These are phyloP conservation scores for Penicillium sp. DNA, from an alignment of 2,329 filamentous ascomycete genomes.

Conservation along the genomic window DNA sequence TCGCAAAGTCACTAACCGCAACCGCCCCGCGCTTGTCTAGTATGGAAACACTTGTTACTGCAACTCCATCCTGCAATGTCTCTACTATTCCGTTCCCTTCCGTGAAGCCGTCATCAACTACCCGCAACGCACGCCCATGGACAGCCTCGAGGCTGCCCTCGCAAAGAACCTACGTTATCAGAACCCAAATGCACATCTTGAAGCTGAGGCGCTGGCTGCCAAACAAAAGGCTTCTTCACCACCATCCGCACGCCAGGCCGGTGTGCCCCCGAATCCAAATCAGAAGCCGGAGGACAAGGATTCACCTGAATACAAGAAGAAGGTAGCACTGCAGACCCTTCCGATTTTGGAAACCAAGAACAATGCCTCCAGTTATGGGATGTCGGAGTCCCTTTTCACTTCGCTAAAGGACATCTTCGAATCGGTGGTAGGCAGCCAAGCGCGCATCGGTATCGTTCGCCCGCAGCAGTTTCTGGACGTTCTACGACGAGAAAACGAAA, in stretches of 20 bases:
- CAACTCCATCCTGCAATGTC: conserved; percentile 95
- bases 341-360: conserved; percentile 85
- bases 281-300: conserved; percentile 87
- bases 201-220: conserved; percentile 49
- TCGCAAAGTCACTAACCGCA: conserved; percentile 16
- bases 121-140: conserved; percentile 67
- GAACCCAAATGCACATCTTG: conserved; percentile 57
- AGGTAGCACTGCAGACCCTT: conserved; percentile 82
- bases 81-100: conserved; percentile 93
- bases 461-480: conserved; percentile 92
- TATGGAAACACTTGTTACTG: conserved; percentile 99
- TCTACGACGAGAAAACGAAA: conserved; percentile 89
- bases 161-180: conserved; percentile 53
- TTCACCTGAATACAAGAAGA: conserved; percentile 97
- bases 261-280: conserved; percentile 55
- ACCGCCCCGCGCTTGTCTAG: conserved; percentile 47
- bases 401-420: conserved; percentile 95
- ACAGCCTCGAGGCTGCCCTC: conserved; percentile 61
- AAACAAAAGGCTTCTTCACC: conserved; percentile 43
- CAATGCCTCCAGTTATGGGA: conserved; percentile 75
- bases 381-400: conserved; percentile 93
- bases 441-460: conserved; percentile 84
- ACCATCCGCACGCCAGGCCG: conserved; percentile 44
- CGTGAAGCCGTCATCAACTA: conserved; percentile 93
- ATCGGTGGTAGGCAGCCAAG: conserved; percentile 75